Conservation (phyloP, 495 filamentous ascomycete species). For the Letharia columbiana region DNA sequence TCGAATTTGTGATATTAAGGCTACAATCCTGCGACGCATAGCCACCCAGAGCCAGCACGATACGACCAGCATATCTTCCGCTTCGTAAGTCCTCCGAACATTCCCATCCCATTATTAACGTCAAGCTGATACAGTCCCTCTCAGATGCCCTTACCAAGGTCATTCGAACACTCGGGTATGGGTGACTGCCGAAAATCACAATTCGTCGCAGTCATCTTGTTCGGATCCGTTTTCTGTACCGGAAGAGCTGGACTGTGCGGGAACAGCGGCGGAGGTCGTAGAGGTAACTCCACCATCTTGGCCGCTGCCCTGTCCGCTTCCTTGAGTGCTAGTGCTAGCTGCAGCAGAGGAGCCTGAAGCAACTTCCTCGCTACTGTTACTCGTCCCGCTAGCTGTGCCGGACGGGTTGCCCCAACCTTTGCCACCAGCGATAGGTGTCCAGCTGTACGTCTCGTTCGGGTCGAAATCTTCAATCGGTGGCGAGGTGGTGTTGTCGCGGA, state of each 20-base stretch:
- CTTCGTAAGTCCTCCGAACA: background rate
- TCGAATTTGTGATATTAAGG: background rate
- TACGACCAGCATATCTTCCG: background rate
- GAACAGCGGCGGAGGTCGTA: background rate
- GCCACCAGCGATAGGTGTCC: conserved; percentile 25
- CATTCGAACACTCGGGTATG: too few species aligned
- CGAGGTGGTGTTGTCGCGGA: conserved; percentile 15
- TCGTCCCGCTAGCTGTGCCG: background rate
- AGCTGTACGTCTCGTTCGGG: conserved; percentile 19
- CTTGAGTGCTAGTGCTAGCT: background rate
- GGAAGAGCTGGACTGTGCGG: background rate
- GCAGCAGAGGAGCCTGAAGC: background rate
- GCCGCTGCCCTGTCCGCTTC: background rate
- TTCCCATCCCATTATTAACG: background rate
- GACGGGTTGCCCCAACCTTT: conserved; percentile 21
- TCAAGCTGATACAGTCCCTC: background rate
- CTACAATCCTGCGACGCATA: background rate
- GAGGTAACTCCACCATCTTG: background rate
- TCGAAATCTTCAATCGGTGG: conserved; percentile 21
- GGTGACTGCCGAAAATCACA: background rate
- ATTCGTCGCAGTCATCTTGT: background rate
- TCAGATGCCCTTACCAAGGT: background rate
- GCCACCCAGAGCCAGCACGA: background rate
- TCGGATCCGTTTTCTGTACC: too few species aligned
- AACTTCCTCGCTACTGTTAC: background rate